Conservation (phyloP, 1,139 yeast genomes). For the Maudiozyma humilis region DNA sequence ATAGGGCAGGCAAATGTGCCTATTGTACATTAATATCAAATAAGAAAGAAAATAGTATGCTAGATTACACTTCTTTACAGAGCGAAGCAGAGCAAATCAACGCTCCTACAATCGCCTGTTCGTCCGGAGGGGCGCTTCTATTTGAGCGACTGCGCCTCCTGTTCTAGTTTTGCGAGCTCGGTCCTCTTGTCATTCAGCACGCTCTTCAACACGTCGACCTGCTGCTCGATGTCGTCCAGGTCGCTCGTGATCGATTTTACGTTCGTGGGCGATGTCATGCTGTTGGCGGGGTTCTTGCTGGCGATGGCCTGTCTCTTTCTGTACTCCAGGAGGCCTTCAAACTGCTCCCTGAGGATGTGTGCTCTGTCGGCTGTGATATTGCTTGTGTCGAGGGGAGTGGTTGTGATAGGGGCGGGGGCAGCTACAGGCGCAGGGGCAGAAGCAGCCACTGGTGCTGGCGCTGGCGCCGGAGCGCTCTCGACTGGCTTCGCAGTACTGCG, state of each 20-base stretch:
- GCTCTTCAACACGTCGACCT: slow-evolving; percentile 46
- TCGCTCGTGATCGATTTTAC: slow-evolving; percentile 38
- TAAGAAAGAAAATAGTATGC: no score
- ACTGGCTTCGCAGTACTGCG: slow-evolving; percentile 12
- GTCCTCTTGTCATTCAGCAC: slow-evolving; percentile 41
- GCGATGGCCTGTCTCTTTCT: slow-evolving; percentile 14
- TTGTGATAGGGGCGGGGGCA: no score
- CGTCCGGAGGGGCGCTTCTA: no score
- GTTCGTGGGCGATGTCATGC: slow-evolving; percentile 13
- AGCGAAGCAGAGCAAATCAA: no score
- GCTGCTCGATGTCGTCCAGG: slow-evolving; percentile 44
- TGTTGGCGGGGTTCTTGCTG: slow-evolving; percentile 21
- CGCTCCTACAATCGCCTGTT: no score
- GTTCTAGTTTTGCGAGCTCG: slow-evolving; percentile 39
- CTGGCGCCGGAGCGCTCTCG: slow-evolving; percentile 18
- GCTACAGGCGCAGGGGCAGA: not conserved
- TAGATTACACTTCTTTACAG: no score
- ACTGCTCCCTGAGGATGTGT: slow-evolving; percentile 54
- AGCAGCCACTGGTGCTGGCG: slow-evolving; percentile 15
- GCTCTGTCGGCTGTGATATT: slow-evolving; percentile 42
- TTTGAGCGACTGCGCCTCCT: slow-evolving; percentile 31
- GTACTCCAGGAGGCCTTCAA: slow-evolving; percentile 42
- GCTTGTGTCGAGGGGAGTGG: slow-evolving; percentile 36
- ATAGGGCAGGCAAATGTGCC: no score
- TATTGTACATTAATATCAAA: no score